A percentile compares a stretch with the other conserved stretches of the same genome.
Conservation (phyloP, 2,329 filamentous ascomycete species). For the Exophiala lecanii-corni region DNA sequence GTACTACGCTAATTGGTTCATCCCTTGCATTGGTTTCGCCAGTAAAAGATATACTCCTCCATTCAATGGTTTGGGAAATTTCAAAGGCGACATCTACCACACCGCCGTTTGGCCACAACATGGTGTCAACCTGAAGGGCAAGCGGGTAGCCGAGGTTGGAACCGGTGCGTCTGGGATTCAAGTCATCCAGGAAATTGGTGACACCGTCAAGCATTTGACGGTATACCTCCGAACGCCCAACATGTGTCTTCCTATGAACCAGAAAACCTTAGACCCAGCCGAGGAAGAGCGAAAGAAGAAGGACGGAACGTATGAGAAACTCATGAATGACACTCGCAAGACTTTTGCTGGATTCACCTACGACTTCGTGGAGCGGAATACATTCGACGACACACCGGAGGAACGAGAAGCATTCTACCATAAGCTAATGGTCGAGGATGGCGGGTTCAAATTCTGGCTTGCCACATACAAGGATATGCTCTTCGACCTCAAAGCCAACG, state of each 20-base stretch:
- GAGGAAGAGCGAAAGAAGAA: slow-evolving; percentile 54
- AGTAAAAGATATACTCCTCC: slow-evolving; percentile 55
- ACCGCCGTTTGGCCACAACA: slow-evolving; percentile 55
- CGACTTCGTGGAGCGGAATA: slow-evolving; percentile 51
- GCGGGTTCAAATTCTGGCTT: slow-evolving; percentile 55
- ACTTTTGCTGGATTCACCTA: slow-evolving; percentile 59
- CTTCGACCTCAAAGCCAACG: slow-evolving; percentile 45
- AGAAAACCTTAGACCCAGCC: slow-evolving; percentile 43
- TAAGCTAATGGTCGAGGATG: slow-evolving; percentile 42
- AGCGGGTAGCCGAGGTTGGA: slow-evolving; percentile 59
- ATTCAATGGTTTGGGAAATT: slow-evolving; percentile 54
- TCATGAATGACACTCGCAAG: slow-evolving; percentile 50
- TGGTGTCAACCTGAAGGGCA: slow-evolving; percentile 56
- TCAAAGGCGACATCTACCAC: slow-evolving; percentile 58
- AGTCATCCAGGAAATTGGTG: slow-evolving; percentile 25
- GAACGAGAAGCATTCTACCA: slow-evolving; percentile 50
- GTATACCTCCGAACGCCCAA: slow-evolving; percentile 62
- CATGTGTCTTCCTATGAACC: slow-evolving; percentile 54
- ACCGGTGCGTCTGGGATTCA: slow-evolving; percentile 53
- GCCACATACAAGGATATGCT: slow-evolving; percentile 52
- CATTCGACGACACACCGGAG: slow-evolving; percentile 51
- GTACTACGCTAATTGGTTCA: slow-evolving; percentile 15
- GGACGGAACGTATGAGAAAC: slow-evolving; percentile 42
- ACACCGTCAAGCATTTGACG: slow-evolving; percentile 28
- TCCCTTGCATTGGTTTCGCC: slow-evolving; percentile 47